Conservation (phyloP, 2,329 filamentous ascomycete genomes). For the Zymoseptoria pseudotritici region DNA sequence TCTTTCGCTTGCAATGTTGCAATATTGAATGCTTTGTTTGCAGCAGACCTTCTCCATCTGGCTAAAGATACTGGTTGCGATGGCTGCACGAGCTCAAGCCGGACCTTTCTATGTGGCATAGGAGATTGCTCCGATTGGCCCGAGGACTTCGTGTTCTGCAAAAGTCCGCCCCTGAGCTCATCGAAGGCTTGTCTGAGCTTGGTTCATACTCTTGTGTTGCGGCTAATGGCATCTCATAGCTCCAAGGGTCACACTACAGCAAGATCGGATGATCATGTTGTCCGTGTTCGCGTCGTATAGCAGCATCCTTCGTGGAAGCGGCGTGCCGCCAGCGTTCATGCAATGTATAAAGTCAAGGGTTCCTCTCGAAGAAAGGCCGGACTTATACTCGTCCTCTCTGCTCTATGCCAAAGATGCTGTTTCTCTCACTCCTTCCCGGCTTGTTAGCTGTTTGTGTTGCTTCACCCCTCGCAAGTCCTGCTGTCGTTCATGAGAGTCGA, state of each 20-base stretch:
- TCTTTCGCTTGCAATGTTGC: background rate
- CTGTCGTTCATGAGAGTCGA: conserved; percentile 28
- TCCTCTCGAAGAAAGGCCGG: background rate
- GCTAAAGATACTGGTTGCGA: background rate
- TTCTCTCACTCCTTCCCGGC: conserved; percentile 1
- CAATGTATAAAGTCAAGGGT: background rate
- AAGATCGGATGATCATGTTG: background rate
- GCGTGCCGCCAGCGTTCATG: background rate
- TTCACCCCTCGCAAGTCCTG: conserved; percentile 17
- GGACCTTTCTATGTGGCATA: background rate
- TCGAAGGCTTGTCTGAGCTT: background rate
- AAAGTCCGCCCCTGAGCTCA: background rate
- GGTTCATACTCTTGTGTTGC: background rate
- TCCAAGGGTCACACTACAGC: background rate
- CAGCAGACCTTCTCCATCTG: background rate
- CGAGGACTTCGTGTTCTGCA: background rate
- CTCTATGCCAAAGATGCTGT: conserved; percentile 3
- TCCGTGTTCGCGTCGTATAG: background rate
- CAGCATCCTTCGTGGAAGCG: background rate
- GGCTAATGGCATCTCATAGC: background rate
- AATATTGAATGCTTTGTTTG: background rate
- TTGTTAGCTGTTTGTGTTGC: conserved; percentile 14
- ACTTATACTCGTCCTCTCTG: background rate
- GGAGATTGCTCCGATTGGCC: background rate
- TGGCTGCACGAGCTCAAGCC: background rate